phyloP scores from a whole-genome alignment of 2,329 filamentous ascomycete genomes.

The Didymella arachidicola region DNA sequence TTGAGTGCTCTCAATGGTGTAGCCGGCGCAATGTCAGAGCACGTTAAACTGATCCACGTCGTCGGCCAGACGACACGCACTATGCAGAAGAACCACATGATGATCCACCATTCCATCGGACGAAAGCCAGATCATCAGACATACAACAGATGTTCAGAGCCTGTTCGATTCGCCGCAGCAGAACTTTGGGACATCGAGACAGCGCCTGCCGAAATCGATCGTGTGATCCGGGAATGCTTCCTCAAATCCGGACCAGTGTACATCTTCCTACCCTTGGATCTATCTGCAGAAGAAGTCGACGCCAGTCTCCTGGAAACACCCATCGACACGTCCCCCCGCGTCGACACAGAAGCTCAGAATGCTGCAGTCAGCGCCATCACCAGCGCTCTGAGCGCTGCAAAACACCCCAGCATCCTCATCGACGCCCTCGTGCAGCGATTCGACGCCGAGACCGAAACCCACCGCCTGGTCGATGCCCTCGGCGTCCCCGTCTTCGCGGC shows the following conservation, averaged over 20 bases:
- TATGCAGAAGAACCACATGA: slow-evolving; percentile 54
- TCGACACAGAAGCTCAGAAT: slow-evolving; percentile 38
- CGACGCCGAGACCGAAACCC: slow-evolving; percentile 45
- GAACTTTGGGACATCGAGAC: slow-evolving; percentile 52
- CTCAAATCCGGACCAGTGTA: slow-evolving; percentile 55
- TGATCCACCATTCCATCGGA: slow-evolving; percentile 58
- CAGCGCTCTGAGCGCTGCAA: slow-evolving; percentile 42
- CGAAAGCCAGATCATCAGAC: slow-evolving; percentile 52
- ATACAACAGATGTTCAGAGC: slow-evolving; percentile 53
- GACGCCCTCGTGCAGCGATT: slow-evolving; percentile 53
- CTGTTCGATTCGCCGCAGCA: slow-evolving; percentile 51
- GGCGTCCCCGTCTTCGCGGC: slow-evolving; percentile 50
- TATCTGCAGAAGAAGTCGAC: slow-evolving; percentile 50
- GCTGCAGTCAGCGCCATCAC: slow-evolving; percentile 48
- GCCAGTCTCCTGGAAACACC: slow-evolving; percentile 47
- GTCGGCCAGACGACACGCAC: slow-evolving; percentile 54
- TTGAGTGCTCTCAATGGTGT: slow-evolving; percentile 57
- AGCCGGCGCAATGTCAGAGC: slow-evolving; percentile 54
- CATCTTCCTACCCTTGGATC: slow-evolving; percentile 55
- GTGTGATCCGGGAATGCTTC: slow-evolving; percentile 54
- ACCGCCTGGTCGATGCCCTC: slow-evolving; percentile 46
- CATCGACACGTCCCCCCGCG: slow-evolving; percentile 44
- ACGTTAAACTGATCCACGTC: slow-evolving; percentile 56
- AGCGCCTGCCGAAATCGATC: slow-evolving; percentile 54
- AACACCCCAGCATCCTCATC: slow-evolving; percentile 51